These are phyloP conservation scores for Graphium sp. DNA, from an alignment of 2,329 filamentous ascomycete genomes.

Conservation along the genomic window DNA sequence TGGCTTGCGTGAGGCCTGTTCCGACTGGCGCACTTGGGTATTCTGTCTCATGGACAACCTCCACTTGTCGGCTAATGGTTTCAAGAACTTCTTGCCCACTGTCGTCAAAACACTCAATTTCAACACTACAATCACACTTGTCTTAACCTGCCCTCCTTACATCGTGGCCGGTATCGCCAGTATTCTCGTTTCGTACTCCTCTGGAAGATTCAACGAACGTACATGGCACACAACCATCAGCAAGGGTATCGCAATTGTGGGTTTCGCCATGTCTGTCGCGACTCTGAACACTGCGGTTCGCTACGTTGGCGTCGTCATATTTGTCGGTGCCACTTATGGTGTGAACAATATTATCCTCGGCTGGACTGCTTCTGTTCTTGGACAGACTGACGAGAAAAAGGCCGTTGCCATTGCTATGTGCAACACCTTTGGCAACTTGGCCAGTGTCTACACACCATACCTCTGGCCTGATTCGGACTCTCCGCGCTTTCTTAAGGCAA, in stretches of 20 bases:
- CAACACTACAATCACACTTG: conserved; percentile 27
- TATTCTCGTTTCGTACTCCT: conserved; percentile 11
- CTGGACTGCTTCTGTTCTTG: conserved; percentile 21
- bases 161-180: conserved; percentile 27
- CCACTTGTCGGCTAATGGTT: conserved; percentile 11
- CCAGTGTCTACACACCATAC: conserved; percentile 32
- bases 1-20: conserved; percentile 20
- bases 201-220: conserved; percentile 22
- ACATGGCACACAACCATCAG: conserved; percentile 24
- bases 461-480: conserved; percentile 26
- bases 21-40: conserved; percentile 28
- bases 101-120: conserved; percentile 31
- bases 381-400: conserved; percentile 28
- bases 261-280: conserved; percentile 15
- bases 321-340: conserved; percentile 17
- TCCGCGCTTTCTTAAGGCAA: conserved; percentile 25
- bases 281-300: conserved; percentile 20
- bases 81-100: conserved; percentile 14
- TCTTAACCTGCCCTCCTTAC: conserved; percentile 35
- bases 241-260: conserved; percentile 19
- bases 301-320: conserved; percentile 20
- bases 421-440: conserved; percentile 27
- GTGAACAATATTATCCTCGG: conserved; percentile 27
- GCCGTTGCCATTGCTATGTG: conserved; percentile 26
- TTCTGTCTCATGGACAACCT: conserved; percentile 20